Evolutionary conservation across 2,329 filamentous ascomycete species (phyloP), one percentile per base, ranked within the genome.

Genomic region (Onygenales sp.): DNA sequence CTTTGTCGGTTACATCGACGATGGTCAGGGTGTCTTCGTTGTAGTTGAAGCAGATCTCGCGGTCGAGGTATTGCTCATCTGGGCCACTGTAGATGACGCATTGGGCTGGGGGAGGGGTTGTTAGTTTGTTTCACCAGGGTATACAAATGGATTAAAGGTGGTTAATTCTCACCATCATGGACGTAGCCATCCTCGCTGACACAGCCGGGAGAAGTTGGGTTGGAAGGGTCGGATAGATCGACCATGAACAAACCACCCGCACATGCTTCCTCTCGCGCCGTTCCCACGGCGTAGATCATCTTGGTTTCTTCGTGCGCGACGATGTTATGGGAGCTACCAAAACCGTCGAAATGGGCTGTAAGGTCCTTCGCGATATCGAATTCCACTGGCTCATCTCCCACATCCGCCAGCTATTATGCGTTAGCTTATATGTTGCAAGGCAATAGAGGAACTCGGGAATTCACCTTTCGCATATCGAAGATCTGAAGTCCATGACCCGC

Each of bases 201-300:
- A 60, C 79, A 83, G 43, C 80, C 80, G 6, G 78, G 75, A 21
- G 70, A 74, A 11, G 69, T 75, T 4, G 79, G 77, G 54, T 79
- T 80, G 7, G 73, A 66, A 10, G 78, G 72, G 57, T 82, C 74
- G 3, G 71, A 71, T 33, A 83, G 70, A 63, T 83, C 77, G 58
- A 83, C 78, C 70, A 81, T 81, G 66, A 80, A 80, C 50, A 83
- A 70, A 8, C 80, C 80, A 7, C 75, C 74, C 21, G 67, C 69
- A 72, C 80, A 82, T 27, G 65, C 60, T 57, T 66, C 65, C 21
- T 73, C 72, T 45, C 73, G 66, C 2, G 75, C 70, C 3, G 69
- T 71, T 41, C 74, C 76, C 38, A 78, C 75, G 51, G 71, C 75
- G 58, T 75, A 76, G 60, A 64, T 61, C 54, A 62, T 79, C 75